Percentiles rank a stretch among this genome's conserved stretches.
Evolutionary conservation across 1,284 basidiomycete species (phyloP).

Genomic region (Irpex rosettiformis): DNA sequence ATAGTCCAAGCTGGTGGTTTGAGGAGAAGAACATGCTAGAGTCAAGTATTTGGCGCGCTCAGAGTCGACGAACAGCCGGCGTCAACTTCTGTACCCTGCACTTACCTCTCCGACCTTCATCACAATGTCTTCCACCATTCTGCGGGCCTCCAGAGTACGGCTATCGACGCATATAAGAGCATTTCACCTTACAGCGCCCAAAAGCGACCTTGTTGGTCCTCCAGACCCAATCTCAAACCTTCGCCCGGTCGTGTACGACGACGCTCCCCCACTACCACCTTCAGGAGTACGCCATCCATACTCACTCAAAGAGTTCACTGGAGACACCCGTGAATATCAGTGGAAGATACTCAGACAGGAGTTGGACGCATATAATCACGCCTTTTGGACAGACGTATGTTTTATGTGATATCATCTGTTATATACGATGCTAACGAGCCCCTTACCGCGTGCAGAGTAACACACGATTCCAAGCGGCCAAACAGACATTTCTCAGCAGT

Average conservation of each 20-base stretch:
- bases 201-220: constrained; percentile 58
- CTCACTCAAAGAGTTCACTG: constrained; percentile 65
- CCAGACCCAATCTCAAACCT: constrained; percentile 75
- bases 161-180: constrained; percentile 16
- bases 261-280: constrained; percentile 34
- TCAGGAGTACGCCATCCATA: constrained; percentile 54
- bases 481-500: constrained; percentile 50
- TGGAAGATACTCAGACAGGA: constrained; percentile 66
- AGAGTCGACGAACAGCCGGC: too few relatives aligned
- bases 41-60: too few relatives aligned
- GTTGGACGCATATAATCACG: constrained; percentile 67
- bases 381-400: constrained; percentile 80
- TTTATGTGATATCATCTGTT: background rate
- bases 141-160: too few relatives aligned
- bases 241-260: constrained; percentile 71
- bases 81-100: too few relatives aligned
- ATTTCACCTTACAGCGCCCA: constrained; percentile 38
- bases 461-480: constrained; percentile 65
- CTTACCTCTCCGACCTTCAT: too few relatives aligned
- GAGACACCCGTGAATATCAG: constrained; percentile 52
- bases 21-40: too few relatives aligned
- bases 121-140: too few relatives aligned
- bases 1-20: too few relatives aligned
- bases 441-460: constrained; percentile 52
- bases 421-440: background rate